Evolutionary conservation across 202 grass and related monocot genomes (phyloP).

Genomic region (Saccharum hybrid): DNA sequence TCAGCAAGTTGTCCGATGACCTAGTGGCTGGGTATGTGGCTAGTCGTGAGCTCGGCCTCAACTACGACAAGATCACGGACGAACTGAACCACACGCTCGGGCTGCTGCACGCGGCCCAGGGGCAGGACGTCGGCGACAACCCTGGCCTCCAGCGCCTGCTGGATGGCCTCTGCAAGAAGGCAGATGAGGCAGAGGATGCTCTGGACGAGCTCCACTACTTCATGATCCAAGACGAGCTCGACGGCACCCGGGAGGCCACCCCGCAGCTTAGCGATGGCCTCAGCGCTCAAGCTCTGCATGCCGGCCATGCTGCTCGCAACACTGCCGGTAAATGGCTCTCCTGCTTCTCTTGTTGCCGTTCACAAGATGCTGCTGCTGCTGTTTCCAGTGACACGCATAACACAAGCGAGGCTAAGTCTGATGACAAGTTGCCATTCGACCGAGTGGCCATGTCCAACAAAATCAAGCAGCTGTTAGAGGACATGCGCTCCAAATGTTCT

Average conservation of each 20-base stretch:
- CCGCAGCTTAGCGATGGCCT: not conserved
- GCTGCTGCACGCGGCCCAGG: not conserved
- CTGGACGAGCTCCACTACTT: constrained; percentile 52
- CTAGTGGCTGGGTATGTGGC: not conserved
- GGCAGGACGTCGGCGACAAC: not conserved
- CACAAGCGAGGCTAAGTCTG: not conserved
- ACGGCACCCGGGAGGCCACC: constrained; percentile 6
- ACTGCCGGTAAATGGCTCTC: constrained; percentile 8
- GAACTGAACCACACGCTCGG: not conserved
- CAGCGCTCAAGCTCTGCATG: not conserved
- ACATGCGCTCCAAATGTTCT: no score
- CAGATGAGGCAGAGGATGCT: constrained; percentile 27
- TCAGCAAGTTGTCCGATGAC: not conserved
- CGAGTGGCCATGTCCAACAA: not conserved
- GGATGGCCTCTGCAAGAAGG: not conserved
- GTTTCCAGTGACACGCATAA: not conserved
- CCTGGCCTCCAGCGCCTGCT: not conserved
- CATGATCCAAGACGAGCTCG: constrained; percentile 38
- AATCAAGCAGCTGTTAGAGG: not conserved
- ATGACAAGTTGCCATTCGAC: not conserved
- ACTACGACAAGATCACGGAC: not conserved
- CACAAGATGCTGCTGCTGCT: not conserved
- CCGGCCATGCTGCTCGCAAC: not conserved
- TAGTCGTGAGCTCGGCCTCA: constrained; percentile 32
- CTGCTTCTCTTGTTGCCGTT: not conserved